Conservation (phyloP, 176 grass and related monocot species). For the Pontederia paniculata region DNA sequence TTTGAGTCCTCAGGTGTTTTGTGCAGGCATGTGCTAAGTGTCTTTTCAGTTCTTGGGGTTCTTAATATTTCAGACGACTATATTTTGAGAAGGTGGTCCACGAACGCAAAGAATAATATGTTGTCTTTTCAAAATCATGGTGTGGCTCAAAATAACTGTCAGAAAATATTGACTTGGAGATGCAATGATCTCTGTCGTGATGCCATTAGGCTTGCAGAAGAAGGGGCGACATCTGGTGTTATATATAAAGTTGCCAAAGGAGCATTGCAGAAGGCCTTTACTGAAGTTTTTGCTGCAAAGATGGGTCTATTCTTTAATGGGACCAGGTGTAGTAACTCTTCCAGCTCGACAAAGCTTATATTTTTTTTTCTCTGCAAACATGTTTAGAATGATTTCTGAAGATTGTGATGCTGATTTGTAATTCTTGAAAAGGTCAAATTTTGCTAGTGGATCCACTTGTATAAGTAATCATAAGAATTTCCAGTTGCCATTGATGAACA, state of each 20-base stretch:
- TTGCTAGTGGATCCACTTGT: too few species aligned
- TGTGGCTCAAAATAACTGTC: constrained; percentile 12
- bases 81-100: constrained; percentile 39
- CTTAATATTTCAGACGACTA: constrained; percentile 33
- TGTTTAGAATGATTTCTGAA: neutral
- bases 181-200: constrained; percentile 50
- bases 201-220: constrained; percentile 44
- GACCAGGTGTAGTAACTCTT: constrained; percentile 13
- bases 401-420: neutral
- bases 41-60: constrained; percentile 23
- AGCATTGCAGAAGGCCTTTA: constrained; percentile 38
- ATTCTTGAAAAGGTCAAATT: too few species aligned
- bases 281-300: constrained; percentile 33
- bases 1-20: constrained; percentile 45
- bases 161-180: constrained; percentile 22
- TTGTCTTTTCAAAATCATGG: constrained; percentile 9
- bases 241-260: constrained; percentile 45
- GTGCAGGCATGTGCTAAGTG: constrained; percentile 30
- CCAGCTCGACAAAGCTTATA: neutral
- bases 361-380: neutral
- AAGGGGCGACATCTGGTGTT: constrained; percentile 30
- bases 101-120: constrained; percentile 30
- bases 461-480: too few species aligned
- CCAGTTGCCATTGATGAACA: too few species aligned
- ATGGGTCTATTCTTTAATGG: constrained; percentile 14